phyloP scores from a whole-genome alignment of 352 stramenopile species.

The Hyaloperonospora brassicae region DNA sequence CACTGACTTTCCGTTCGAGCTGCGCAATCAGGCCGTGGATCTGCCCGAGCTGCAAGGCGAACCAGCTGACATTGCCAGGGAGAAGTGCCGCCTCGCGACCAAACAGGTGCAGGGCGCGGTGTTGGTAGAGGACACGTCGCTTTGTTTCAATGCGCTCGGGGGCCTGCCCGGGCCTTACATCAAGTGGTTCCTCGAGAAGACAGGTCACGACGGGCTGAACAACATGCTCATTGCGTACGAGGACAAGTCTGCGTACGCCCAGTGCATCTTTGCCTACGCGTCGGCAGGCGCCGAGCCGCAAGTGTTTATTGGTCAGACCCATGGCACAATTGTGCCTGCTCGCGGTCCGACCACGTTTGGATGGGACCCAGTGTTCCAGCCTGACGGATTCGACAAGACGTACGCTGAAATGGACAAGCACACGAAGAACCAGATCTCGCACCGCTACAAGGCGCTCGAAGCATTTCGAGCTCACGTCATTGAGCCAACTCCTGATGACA shows the following conservation, averaged over 20 bases:
- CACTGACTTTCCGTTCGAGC: slow-evolving; percentile 83
- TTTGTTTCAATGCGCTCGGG: slow-evolving; percentile 94
- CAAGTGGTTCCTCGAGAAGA: slow-evolving; percentile 98
- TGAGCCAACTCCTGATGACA: neutral
- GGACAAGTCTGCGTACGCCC: slow-evolving; percentile 93
- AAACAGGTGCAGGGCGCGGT: slow-evolving; percentile 82
- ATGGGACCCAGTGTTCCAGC: slow-evolving; percentile 89
- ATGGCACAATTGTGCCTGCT: slow-evolving; percentile 90
- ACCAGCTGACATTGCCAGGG: slow-evolving; percentile 88
- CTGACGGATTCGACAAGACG: slow-evolving; percentile 70
- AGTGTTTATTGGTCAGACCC: slow-evolving; percentile 90
- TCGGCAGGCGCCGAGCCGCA: slow-evolving; percentile 65
- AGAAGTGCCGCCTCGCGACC: slow-evolving; percentile 91
- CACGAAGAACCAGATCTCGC: slow-evolving; percentile 88
- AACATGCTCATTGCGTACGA: slow-evolving; percentile 91
- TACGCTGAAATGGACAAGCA: slow-evolving; percentile 89
- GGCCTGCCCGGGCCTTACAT: slow-evolving; percentile 95
- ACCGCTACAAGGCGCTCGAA: slow-evolving; percentile 81
- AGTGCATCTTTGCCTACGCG: slow-evolving; percentile 94
- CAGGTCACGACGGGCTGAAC: slow-evolving; percentile 89
- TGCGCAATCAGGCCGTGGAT: slow-evolving; percentile 90
- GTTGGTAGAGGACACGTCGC: slow-evolving; percentile 94
- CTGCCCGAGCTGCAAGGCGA: slow-evolving; percentile 97
- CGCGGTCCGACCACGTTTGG: slow-evolving; percentile 80
- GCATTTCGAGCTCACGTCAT: slow-evolving; percentile 42